phyloP scores from a whole-genome alignment of 1,139 yeast species.

The Geotrichum cucujoidarum region DNA sequence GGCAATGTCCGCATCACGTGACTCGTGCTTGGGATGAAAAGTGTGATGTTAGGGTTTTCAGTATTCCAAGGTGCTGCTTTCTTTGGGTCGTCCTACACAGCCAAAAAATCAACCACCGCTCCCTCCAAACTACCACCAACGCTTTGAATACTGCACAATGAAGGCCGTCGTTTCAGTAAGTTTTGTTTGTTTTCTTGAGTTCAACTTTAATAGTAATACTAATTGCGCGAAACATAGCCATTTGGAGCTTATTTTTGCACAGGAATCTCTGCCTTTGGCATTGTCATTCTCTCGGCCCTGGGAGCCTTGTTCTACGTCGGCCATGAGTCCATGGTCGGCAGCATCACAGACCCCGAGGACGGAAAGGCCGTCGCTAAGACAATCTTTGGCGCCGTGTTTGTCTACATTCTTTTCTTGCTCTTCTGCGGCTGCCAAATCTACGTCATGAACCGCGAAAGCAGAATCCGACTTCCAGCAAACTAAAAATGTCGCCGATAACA shows the following conservation, averaged over 20 bases:
- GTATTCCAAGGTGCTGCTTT: too few relatives aligned
- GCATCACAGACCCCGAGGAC: constrained; percentile 82
- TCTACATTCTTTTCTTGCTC: constrained; percentile 69
- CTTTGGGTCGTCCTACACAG: too few relatives aligned
- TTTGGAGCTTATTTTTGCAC: constrained; percentile 96
- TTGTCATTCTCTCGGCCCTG: constrained; percentile 76
- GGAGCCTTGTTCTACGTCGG: constrained; percentile 74
- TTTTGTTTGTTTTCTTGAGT: constrained; percentile 9
- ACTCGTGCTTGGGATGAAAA: too few relatives aligned
- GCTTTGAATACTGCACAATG: constrained; percentile 25
- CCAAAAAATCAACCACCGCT: too few relatives aligned
- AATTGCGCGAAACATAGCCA: constrained; percentile 41
- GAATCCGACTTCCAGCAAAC: constrained; percentile 43
- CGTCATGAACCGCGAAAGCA: constrained; percentile 54
- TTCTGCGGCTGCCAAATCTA: constrained; percentile 86
- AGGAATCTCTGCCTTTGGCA: constrained; percentile 82
- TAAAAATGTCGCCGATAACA: too few relatives aligned
- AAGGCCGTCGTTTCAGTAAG: constrained; percentile 40
- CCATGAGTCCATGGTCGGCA: constrained; percentile 91
- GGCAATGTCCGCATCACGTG: too few relatives aligned
- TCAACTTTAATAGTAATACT: too few relatives aligned
- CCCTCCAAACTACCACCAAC: not conserved
- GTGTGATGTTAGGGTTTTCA: too few relatives aligned
- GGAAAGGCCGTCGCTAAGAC: constrained; percentile 92
- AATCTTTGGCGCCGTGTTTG: constrained; percentile 81